Conservation (phyloP, 371 early-diverging fungal genomes). For the Encephalitozoon hellem region DNA sequence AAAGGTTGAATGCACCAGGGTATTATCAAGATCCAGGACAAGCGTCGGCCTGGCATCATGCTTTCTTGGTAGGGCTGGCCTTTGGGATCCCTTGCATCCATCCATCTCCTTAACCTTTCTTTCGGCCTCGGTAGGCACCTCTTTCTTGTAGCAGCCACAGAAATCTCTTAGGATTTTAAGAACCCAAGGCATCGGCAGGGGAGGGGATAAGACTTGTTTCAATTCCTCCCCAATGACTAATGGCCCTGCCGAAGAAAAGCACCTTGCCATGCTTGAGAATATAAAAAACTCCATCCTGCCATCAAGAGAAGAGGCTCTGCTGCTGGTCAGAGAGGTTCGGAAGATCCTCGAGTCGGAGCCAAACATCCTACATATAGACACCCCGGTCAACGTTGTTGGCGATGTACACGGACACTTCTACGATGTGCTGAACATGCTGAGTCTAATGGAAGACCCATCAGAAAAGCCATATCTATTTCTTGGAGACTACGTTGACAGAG, state of each 20-base stretch:
- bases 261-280: not conserved
- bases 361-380: constrained; percentile 36
- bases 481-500: constrained; percentile 60
- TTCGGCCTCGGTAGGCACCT: not conserved
- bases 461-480: constrained; percentile 50
- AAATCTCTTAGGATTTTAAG: not conserved
- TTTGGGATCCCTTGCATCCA: no score
- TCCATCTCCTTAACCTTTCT: no score
- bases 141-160: not conserved
- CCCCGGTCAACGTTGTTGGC: constrained; percentile 51
- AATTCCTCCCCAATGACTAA: not conserved
- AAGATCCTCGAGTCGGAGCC: constrained; percentile 42
- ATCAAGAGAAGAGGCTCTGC: not conserved
- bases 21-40: constrained; percentile 87
- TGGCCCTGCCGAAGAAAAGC: not conserved
- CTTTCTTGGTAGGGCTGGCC: not conserved
- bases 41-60: constrained; percentile 62
- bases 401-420: constrained; percentile 60
- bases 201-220: not conserved
- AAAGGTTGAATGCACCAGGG: constrained; percentile 73
- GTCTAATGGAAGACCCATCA: constrained; percentile 28
- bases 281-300: constrained; percentile 9
- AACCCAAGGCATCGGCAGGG: not conserved
- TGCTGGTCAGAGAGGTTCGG: constrained; percentile 18
- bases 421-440: constrained; percentile 55